Percentiles rank a stretch among this genome's conserved stretches.
phyloP scores from a whole-genome alignment of 441 rosid species.

The Erysimum cheiri region DNA sequence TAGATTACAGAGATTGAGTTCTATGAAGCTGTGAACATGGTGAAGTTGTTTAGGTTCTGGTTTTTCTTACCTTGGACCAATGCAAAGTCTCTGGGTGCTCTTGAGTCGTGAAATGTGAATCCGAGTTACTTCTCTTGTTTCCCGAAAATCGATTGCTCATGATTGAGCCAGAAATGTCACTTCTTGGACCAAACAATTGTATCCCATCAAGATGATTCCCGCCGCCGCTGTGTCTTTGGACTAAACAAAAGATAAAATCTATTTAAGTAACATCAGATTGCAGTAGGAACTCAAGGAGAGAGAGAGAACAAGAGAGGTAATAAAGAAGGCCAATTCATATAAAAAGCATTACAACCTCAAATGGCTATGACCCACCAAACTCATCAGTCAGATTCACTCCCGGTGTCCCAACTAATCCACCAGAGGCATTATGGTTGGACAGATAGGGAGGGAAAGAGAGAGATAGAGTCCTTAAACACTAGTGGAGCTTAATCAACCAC shows the following conservation, averaged over 20 bases:
- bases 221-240: slow-evolving; percentile 65
- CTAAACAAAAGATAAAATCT: slow-evolving; percentile 22
- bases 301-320: slow-evolving; percentile 7
- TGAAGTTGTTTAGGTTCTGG: slow-evolving; percentile 15
- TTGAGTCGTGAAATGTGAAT: slow-evolving; percentile 65
- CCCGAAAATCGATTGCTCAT: slow-evolving; percentile 67
- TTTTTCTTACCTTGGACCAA: slow-evolving; percentile 72
- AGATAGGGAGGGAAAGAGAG: slow-evolving; percentile 1
- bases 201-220: slow-evolving; percentile 81
- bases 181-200: slow-evolving; percentile 75
- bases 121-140: slow-evolving; percentile 80
- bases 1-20: slow-evolving; percentile 20
- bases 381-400: slow-evolving; percentile 41
- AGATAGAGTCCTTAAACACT: slow-evolving; percentile 11
- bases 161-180: slow-evolving; percentile 66
- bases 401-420: slow-evolving; percentile 38
- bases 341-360: slow-evolving; percentile 31
- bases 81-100: slow-evolving; percentile 74
- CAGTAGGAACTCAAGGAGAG: slow-evolving; percentile 15
- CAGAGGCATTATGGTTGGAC: slow-evolving; percentile 40
- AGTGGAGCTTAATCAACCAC: slow-evolving; percentile 32
- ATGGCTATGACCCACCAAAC: slow-evolving; percentile 43
- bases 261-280: slow-evolving; percentile 25
- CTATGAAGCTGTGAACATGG: slow-evolving; percentile 24
- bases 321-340: slow-evolving; percentile 26